These are phyloP conservation scores for Pulveroboletus ravenelii DNA, from an alignment of 768 basidiomycete genomes.

Conservation along the genomic window DNA sequence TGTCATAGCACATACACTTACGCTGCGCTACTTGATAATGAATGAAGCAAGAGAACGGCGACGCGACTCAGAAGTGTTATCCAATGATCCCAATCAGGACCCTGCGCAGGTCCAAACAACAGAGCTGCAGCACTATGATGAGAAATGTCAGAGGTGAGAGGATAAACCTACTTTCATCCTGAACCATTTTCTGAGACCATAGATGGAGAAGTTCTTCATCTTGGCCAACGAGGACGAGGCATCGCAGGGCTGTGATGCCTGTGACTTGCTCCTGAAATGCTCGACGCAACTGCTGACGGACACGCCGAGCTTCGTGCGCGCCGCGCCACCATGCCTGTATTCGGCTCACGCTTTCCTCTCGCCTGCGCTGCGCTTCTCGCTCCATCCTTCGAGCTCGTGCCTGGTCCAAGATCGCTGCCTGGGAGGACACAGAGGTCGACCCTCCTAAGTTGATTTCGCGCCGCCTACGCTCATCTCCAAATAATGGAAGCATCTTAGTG, in stretches of 20 bases:
- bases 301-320: slow-evolving; percentile 34
- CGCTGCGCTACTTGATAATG: slow-evolving; percentile 47
- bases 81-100: slow-evolving; percentile 48
- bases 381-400: slow-evolving; percentile 59
- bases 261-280: slow-evolving; percentile 50
- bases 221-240: slow-evolving; percentile 56
- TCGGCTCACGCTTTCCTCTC: slow-evolving; percentile 52
- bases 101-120: slow-evolving; percentile 37
- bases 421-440: slow-evolving; percentile 43
- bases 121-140: slow-evolving; percentile 27
- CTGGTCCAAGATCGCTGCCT: slow-evolving; percentile 54
- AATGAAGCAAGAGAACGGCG: slow-evolving; percentile 46
- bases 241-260: slow-evolving; percentile 55
- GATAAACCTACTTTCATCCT: slow-evolving; percentile 17
- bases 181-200: slow-evolving; percentile 29
- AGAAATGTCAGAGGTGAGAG: background rate
- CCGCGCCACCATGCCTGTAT: slow-evolving; percentile 75
- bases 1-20: slow-evolving; percentile 30
- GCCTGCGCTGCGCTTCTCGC: slow-evolving; percentile 49
- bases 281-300: slow-evolving; percentile 42
- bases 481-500: slow-evolving; percentile 39
- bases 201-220: slow-evolving; percentile 29
- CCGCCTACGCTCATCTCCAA: slow-evolving; percentile 47
- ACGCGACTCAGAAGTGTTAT: slow-evolving; percentile 52
- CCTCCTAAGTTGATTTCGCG: slow-evolving; percentile 79